These are phyloP conservation scores for Sindora glabra DNA, from an alignment of 306 rosid genomes.

Conservation along the genomic window DNA sequence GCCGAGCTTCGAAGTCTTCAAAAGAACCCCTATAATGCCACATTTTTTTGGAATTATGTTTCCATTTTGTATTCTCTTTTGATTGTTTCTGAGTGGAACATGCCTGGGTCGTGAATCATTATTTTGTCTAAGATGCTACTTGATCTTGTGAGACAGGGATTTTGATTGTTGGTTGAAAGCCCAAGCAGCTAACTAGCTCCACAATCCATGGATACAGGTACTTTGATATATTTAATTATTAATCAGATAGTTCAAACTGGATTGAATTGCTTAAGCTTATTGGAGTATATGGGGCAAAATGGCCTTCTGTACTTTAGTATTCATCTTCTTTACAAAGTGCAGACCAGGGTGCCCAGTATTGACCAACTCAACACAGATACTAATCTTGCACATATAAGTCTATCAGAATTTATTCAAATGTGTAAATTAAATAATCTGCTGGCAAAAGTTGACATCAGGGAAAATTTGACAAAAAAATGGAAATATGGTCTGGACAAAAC, in stretches of 20 bases:
- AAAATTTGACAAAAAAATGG: constrained; percentile 1
- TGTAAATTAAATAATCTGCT: background rate
- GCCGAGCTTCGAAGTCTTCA: background rate
- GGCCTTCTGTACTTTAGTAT: background rate
- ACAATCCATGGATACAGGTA: constrained; percentile 65
- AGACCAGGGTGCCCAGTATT: background rate
- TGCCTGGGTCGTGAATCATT: constrained; percentile 11
- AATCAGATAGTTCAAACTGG: background rate
- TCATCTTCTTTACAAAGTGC: background rate
- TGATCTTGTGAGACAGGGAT: constrained; percentile 32
- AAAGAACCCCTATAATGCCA: background rate
- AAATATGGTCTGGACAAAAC: background rate
- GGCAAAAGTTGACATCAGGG: background rate
- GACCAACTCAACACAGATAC: background rate
- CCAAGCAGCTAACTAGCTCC: constrained; percentile 5
- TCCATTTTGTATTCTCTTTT: background rate
- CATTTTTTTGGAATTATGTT: background rate
- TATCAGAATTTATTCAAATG: constrained; percentile 1
- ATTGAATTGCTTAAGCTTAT: background rate
- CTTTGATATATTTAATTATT: background rate
- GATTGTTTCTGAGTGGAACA: constrained; percentile 2
- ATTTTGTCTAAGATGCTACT: constrained; percentile 11
- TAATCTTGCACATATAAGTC: background rate
- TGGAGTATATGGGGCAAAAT: background rate
- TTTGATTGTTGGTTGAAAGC: constrained; percentile 16